These are phyloP conservation scores for Coemansia sp. DNA, from an alignment of 192 early-diverging fungal species.

Conservation along the genomic window DNA sequence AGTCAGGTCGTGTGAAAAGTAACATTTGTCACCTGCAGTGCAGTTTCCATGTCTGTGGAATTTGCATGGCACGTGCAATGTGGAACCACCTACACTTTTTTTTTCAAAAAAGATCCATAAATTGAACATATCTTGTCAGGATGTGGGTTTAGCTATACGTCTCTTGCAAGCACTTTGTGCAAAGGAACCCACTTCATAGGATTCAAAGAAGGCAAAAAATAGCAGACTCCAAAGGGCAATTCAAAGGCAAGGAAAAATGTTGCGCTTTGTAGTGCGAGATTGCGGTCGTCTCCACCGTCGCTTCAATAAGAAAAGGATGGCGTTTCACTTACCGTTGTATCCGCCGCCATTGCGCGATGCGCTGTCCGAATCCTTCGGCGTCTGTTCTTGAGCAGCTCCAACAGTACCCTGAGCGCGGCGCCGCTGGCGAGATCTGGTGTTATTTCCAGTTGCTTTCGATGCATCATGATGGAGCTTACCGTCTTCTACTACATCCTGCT, in stretches of 20 bases:
- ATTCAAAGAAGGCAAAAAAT: neutral
- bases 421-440: constrained; percentile 3
- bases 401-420: constrained; percentile 8
- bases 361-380: constrained; percentile 7
- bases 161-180: neutral
- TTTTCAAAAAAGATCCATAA: neutral
- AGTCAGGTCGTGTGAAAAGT: constrained; percentile 71
- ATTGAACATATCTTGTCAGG: neutral
- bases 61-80: constrained; percentile 73
- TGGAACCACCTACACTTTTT: constrained; percentile 45
- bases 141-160: neutral
- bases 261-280: neutral
- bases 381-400: constrained; percentile 1
- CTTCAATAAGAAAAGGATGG: neutral
- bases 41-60: constrained; percentile 76
- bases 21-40: constrained; percentile 71
- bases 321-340: constrained; percentile 10
- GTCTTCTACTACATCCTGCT: neutral
- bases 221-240: neutral
- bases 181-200: neutral
- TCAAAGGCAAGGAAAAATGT: neutral
- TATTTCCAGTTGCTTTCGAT: neutral
- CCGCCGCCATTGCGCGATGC: constrained; percentile 10
- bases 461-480: neutral
- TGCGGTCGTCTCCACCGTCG: neutral